Percentiles rank a stretch among this genome's conserved stretches.
Evolutionary conservation across 768 basidiomycete species (phyloP).

Genomic region (Suillus variegatus): DNA sequence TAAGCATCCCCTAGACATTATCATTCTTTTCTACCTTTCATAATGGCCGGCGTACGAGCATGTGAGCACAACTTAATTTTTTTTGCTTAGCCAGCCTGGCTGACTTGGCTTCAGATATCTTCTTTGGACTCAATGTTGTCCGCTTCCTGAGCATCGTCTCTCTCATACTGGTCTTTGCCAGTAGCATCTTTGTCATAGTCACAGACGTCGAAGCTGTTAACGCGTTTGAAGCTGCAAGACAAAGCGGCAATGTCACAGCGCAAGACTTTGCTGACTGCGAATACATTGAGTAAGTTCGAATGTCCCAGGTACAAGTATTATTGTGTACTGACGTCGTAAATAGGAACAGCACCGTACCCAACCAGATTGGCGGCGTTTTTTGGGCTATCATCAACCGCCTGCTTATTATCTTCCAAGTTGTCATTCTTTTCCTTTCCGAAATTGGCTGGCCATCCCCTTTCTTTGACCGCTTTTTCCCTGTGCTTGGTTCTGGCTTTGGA

Average conservation of each 20-base stretch:
- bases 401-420: slow-evolving; percentile 82
- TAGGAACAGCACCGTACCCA: slow-evolving; percentile 79
- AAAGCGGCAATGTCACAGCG: slow-evolving; percentile 31
- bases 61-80: slow-evolving; percentile 38
- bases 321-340: slow-evolving; percentile 24
- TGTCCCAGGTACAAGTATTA: neutral
- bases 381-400: slow-evolving; percentile 90
- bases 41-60: slow-evolving; percentile 38
- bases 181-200: slow-evolving; percentile 73
- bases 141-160: slow-evolving; percentile 79
- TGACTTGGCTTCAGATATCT: slow-evolving; percentile 43
- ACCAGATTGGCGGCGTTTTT: slow-evolving; percentile 88
- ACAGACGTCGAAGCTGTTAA: slow-evolving; percentile 78
- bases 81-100: neutral
- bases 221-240: slow-evolving; percentile 48
- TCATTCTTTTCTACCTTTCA: neutral
- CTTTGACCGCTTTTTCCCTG: slow-evolving; percentile 85
- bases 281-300: slow-evolving; percentile 66
- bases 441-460: slow-evolving; percentile 76
- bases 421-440: slow-evolving; percentile 82
- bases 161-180: slow-evolving; percentile 78
- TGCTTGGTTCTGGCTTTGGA: slow-evolving; percentile 82
- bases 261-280: slow-evolving; percentile 56
- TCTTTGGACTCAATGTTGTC: slow-evolving; percentile 78
- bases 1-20: neutral